These are phyloP conservation scores for Raffaelea albimanens DNA, from an alignment of 2,329 filamentous ascomycete species.

Conservation along the genomic window DNA sequence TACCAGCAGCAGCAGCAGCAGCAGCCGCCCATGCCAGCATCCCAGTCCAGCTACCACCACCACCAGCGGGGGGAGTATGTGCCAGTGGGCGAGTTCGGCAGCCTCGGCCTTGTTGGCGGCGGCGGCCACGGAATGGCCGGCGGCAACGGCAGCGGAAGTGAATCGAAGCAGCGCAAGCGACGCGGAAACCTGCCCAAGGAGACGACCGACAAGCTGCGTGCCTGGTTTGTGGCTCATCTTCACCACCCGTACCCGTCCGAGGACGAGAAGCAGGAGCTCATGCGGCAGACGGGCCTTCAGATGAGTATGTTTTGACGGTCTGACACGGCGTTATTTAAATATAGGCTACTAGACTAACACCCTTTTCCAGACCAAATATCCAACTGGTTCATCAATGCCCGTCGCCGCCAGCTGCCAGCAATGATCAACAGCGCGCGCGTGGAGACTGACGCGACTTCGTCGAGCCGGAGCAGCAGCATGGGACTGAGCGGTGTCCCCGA, in stretches of 20 bases:
- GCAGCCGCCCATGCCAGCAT: not conserved
- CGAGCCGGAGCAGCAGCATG: slow-evolving; percentile 20
- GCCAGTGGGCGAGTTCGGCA: slow-evolving; percentile 27
- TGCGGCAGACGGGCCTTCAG: slow-evolving; percentile 65
- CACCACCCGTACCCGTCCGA: slow-evolving; percentile 79
- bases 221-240: slow-evolving; percentile 72
- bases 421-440: slow-evolving; percentile 48
- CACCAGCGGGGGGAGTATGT: slow-evolving; percentile 25
- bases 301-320: slow-evolving; percentile 71
- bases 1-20: slow-evolving; percentile 20
- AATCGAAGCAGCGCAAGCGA: slow-evolving; percentile 49
- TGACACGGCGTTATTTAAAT: too few species aligned
- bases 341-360: too few species aligned
- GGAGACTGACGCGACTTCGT: slow-evolving; percentile 38
- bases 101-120: slow-evolving; percentile 14
- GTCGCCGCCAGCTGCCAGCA: slow-evolving; percentile 53
- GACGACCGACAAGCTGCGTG: slow-evolving; percentile 69
- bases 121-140: slow-evolving; percentile 26
- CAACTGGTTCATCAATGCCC: slow-evolving; percentile 75
- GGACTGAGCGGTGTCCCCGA: slow-evolving; percentile 11
- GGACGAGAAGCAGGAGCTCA: slow-evolving; percentile 77
- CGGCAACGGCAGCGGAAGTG: slow-evolving; percentile 25
- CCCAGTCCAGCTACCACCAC: not conserved
- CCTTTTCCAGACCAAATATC: slow-evolving; percentile 54
- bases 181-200: slow-evolving; percentile 87